Base-by-base conservation (phyloP, 2,329 filamentous ascomycete genomes). In the Trichoderma koningii region DNA sequence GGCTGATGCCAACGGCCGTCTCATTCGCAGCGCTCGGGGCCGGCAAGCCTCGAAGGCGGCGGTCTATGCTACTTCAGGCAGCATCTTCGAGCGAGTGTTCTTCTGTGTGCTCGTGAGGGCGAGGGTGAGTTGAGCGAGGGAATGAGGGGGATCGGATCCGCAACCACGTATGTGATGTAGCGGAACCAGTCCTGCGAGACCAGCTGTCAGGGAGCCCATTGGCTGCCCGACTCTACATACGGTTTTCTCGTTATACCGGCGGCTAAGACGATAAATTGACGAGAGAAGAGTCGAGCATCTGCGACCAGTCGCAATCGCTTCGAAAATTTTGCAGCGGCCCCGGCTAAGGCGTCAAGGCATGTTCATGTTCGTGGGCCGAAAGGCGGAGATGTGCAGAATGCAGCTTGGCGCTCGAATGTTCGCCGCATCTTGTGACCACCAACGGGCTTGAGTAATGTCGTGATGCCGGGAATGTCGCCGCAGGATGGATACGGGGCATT, bases 181-280 rank as follows among this genome's bases (percentile, higher is more conserved):
- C 52, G 51, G 21, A 60, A 41, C 61, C 61, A 56, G 61, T 21
- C 23, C 51, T 64, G 61, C 61, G 45, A 48, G 52, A 50, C 61
- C 61, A 64, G 61, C 52, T 64, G 61, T 64, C 61, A 56, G 19
- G 47, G 51, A 56, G 51, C 61, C 50, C 48, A 63, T 63, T 63
- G 59, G 59, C 30, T 50, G 30, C 30, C 30, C 30, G 30, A 30
- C 30, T 7, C 30, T 9, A 30, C 30, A 30, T 7, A 30, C 30
- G 30, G 30, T 61, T 61, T 62, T 53, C n/a, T 14, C 28, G 15
- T 34, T 41, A 52, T 52, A 61, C 41, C 45, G 48, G 59, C 59
- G 59, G 59, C 59, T 63, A 63, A 50, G 59, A 47, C 50, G 59
- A 62, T 53, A 62, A 55, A 44, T 53, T 42, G 23, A 59, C 19